phyloP scores from a whole-genome alignment of 495 filamentous ascomycete species.

The Glarea lozoyensis region DNA sequence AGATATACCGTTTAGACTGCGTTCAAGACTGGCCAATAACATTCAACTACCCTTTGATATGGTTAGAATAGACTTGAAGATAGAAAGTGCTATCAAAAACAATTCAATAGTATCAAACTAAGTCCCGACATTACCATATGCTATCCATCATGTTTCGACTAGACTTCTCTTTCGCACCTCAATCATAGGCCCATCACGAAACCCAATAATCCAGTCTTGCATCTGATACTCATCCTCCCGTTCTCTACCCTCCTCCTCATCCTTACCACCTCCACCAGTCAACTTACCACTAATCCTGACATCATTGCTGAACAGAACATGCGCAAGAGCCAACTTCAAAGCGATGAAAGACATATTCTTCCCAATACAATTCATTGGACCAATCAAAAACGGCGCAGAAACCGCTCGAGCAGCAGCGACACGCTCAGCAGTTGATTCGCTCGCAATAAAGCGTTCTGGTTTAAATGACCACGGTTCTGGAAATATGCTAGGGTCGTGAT shows the following conservation, averaged over 20 bases:
- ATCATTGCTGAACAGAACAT: constrained; percentile 27
- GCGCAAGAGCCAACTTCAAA: constrained; percentile 39
- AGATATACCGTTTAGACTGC: not conserved
- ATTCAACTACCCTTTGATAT: no score
- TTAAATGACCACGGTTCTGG: constrained; percentile 31
- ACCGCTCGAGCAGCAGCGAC: constrained; percentile 19
- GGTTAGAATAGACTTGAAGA: no score
- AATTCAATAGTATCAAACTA: no score
- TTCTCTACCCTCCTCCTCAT: not conserved
- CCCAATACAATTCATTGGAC: constrained; percentile 45
- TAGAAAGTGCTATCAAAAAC: no score
- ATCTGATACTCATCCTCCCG: no score
- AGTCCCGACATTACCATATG: no score
- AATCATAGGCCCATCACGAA: no score
- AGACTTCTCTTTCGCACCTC: no score
- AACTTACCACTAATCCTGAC: not conserved
- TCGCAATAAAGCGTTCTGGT: constrained; percentile 26
- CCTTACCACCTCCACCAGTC: not conserved
- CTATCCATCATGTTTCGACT: no score
- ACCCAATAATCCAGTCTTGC: no score
- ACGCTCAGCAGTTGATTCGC: constrained; percentile 4
- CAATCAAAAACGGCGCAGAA: constrained; percentile 43
- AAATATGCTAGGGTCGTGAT: constrained; percentile 45
- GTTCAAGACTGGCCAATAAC: no score
- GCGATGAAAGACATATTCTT: constrained; percentile 48